Evolutionary conservation across 2,329 filamentous ascomycete species (phyloP).

Genomic region (Trichoderma simmonsii): DNA sequence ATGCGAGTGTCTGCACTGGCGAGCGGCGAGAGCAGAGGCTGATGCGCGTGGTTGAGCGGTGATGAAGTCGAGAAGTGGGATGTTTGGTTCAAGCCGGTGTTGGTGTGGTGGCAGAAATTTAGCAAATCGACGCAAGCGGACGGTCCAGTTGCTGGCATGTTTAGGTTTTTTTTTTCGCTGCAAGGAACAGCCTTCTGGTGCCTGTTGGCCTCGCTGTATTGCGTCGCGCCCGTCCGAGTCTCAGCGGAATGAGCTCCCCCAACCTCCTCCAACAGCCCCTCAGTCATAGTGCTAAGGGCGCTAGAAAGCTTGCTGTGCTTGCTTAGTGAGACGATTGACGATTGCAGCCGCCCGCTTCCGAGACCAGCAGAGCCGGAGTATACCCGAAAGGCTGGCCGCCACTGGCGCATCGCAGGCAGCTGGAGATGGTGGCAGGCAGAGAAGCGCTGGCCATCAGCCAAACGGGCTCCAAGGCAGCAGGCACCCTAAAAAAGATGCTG

Average conservation of each 20-base stretch:
- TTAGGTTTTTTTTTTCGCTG: slow-evolving; percentile 14
- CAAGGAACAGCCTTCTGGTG: slow-evolving; percentile 18
- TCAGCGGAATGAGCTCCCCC: slow-evolving; percentile 7
- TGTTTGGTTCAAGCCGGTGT: slow-evolving; percentile 4
- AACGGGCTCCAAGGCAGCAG: not conserved
- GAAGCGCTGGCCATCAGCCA: slow-evolving; percentile 1
- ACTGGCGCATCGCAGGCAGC: slow-evolving; percentile 14
- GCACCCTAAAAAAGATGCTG: not conserved
- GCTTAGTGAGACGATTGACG: not conserved
- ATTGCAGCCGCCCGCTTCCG: not conserved
- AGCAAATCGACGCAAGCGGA: slow-evolving; percentile 19
- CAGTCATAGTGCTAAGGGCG: not conserved
- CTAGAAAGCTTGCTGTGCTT: not conserved
- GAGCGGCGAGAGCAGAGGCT: not conserved
- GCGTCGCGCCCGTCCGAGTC: not conserved
- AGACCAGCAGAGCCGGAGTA: not conserved
- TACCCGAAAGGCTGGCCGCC: slow-evolving; percentile 14
- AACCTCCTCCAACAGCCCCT: not conserved
- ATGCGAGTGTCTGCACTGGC: slow-evolving; percentile 4
- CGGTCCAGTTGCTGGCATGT: slow-evolving; percentile 21
- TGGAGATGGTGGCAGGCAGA: slow-evolving; percentile 14
- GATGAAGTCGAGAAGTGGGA: slow-evolving; percentile 16
- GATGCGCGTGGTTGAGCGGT: slow-evolving; percentile 13
- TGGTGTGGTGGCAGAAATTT: slow-evolving; percentile 26
- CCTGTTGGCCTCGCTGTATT: not conserved